These are phyloP conservation scores for Maudiozyma saulgeensis DNA, from an alignment of 805 yeast genomes.

Conservation along the genomic window DNA sequence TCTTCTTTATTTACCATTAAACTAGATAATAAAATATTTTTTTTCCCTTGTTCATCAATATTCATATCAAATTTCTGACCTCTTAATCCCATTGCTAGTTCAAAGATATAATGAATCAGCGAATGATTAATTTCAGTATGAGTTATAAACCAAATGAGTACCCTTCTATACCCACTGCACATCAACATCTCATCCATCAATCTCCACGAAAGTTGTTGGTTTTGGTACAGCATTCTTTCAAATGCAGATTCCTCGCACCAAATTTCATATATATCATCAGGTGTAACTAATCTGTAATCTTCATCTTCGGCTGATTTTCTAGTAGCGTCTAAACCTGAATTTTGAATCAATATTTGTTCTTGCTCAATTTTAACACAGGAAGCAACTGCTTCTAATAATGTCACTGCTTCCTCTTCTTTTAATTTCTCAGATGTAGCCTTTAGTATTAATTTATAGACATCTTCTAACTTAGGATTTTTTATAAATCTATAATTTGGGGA, in stretches of 20 bases:
- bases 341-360: slow-evolving; percentile 24
- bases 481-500: slow-evolving; percentile 17
- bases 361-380: slow-evolving; percentile 40
- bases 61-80: slow-evolving; percentile 30
- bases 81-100: slow-evolving; percentile 46
- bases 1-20: slow-evolving; percentile 6
- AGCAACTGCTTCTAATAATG: slow-evolving; percentile 36
- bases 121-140: slow-evolving; percentile 48
- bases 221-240: slow-evolving; percentile 42
- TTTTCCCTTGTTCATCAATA: slow-evolving; percentile 4
- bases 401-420: slow-evolving; percentile 8
- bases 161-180: slow-evolving; percentile 55
- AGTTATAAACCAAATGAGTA: slow-evolving; percentile 58
- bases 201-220: slow-evolving; percentile 44
- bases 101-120: slow-evolving; percentile 54
- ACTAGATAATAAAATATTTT: slow-evolving; percentile 4
- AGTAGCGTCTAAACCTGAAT: not conserved
- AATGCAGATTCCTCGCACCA: slow-evolving; percentile 39
- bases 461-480: slow-evolving; percentile 9
- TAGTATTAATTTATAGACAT: slow-evolving; percentile 8
- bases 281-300: slow-evolving; percentile 26
- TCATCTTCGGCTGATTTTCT: not conserved
- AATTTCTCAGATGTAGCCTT: slow-evolving; percentile 16
- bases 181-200: slow-evolving; percentile 63
- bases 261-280: slow-evolving; percentile 42